Conservation (phyloP, 768 basidiomycete genomes). For the Podaxis sp. region DNA sequence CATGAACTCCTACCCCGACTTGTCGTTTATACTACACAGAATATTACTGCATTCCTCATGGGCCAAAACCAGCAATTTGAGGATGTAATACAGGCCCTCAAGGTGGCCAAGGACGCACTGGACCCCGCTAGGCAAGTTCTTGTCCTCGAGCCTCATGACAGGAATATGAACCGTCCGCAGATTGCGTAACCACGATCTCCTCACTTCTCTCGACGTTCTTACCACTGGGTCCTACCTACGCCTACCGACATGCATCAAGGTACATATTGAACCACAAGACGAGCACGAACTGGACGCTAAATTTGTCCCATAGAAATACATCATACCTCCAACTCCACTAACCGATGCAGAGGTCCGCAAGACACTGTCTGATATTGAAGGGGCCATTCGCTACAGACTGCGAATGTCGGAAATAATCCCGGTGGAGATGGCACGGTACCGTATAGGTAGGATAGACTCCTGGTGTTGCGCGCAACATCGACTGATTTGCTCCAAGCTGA, state of each 20-base stretch:
- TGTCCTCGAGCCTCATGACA: not conserved
- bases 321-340: conserved; percentile 64
- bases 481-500: conserved; percentile 44
- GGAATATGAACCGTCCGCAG: conserved; percentile 36
- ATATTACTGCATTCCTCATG: conserved; percentile 85
- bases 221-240: conserved; percentile 84
- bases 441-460: conserved; percentile 48
- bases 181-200: conserved; percentile 89
- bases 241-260: conserved; percentile 81
- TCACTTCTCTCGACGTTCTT: conserved; percentile 88
- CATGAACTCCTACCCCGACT: not conserved
- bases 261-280: conserved; percentile 27
- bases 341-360: conserved; percentile 65
- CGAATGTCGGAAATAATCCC: conserved; percentile 80
- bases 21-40: conserved; percentile 42
- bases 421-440: conserved; percentile 73
- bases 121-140: conserved; percentile 71
- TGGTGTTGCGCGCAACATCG: conserved; percentile 17
- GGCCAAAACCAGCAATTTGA: conserved; percentile 86
- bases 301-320: conserved; percentile 53
- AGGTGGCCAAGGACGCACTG: conserved; percentile 65
- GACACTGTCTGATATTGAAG: conserved; percentile 72
- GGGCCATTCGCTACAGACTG: conserved; percentile 76
- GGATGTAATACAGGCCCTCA: conserved; percentile 59
- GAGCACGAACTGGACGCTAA: conserved; percentile 12